These are phyloP conservation scores for Eutrema japonicum DNA, from an alignment of 345 rosid genomes.

Conservation along the genomic window DNA sequence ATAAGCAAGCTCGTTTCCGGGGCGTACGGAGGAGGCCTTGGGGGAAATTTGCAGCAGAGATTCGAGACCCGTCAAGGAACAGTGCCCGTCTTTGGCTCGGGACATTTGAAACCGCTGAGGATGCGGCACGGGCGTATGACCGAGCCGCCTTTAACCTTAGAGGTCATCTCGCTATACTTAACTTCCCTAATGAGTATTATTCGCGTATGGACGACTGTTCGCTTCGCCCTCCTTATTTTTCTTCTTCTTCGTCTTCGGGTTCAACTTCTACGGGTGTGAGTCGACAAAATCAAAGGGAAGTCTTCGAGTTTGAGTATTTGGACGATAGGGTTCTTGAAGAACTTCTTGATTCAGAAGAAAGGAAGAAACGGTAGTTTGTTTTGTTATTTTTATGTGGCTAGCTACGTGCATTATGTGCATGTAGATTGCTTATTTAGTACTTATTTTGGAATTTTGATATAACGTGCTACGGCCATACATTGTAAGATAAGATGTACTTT, in stretches of 20 bases:
- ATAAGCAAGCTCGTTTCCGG: constrained; percentile 50
- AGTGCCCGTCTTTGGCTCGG: constrained; percentile 90
- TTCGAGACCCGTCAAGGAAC: constrained; percentile 68
- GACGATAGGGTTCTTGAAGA: constrained; percentile 82
- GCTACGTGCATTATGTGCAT: constrained; percentile 40
- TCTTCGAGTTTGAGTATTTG: constrained; percentile 77
- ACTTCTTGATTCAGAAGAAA: constrained; percentile 74
- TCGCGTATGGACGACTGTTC: constrained; percentile 42
- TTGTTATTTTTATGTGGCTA: constrained; percentile 15
- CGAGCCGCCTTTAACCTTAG: constrained; percentile 72
- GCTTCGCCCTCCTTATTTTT: constrained; percentile 36
- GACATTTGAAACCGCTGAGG: constrained; percentile 74
- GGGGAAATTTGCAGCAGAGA: constrained; percentile 92
- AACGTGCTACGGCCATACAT: constrained; percentile 23
- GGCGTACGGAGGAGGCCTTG: constrained; percentile 78
- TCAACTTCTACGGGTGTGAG: constrained; percentile 36
- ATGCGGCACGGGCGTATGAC: constrained; percentile 86
- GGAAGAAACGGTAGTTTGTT: constrained; percentile 49
- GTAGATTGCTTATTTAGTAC: constrained; percentile 29
- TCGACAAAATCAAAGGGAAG: constrained; percentile 50
- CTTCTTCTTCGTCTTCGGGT: constrained; percentile 31
- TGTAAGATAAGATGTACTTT: constrained; percentile 21
- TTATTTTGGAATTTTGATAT: constrained; percentile 29
- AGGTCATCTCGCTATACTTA: constrained; percentile 69
- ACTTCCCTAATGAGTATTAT: constrained; percentile 70